Percentiles rank a stretch among this genome's conserved stretches.
Evolutionary conservation across 768 basidiomycete genomes (phyloP).

Genomic region (Naganishia vishniacii): DNA sequence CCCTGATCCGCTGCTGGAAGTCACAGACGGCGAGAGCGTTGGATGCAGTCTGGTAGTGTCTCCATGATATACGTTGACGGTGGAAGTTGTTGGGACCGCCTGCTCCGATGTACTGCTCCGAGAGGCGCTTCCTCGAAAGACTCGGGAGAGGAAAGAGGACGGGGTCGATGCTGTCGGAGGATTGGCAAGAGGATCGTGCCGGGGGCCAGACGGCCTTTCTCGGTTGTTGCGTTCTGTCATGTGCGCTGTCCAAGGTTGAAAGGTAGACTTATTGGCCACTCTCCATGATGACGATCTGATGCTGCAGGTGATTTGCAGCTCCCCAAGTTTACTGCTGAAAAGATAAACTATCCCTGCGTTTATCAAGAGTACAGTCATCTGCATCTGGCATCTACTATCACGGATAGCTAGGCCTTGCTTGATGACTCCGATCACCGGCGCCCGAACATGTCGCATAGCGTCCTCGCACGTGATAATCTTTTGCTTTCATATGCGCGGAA

Average conservation of each 20-base stretch:
- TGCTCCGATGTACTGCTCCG: constrained; percentile 14
- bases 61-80: neutral
- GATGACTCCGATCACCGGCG: too few relatives aligned
- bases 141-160: constrained; percentile 14
- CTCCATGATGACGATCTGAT: neutral
- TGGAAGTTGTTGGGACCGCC: neutral
- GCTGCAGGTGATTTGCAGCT: too few relatives aligned
- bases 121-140: constrained; percentile 3
- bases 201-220: constrained; percentile 8
- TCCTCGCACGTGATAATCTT: too few relatives aligned
- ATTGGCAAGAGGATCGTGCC: neutral
- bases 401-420: too few relatives aligned
- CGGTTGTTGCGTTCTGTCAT: constrained; percentile 19
- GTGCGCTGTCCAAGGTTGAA: neutral
- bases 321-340: too few relatives aligned
- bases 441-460: too few relatives aligned
- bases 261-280: neutral
- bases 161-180: constrained; percentile 8
- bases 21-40: neutral
- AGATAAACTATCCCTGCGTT: too few relatives aligned
- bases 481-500: too few relatives aligned
- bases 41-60: neutral
- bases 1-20: constrained; percentile 8
- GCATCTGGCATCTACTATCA: too few relatives aligned
- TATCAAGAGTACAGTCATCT: too few relatives aligned